Conservation (phyloP, 164 flowering plant species). For the Vitis riparia region DNA sequence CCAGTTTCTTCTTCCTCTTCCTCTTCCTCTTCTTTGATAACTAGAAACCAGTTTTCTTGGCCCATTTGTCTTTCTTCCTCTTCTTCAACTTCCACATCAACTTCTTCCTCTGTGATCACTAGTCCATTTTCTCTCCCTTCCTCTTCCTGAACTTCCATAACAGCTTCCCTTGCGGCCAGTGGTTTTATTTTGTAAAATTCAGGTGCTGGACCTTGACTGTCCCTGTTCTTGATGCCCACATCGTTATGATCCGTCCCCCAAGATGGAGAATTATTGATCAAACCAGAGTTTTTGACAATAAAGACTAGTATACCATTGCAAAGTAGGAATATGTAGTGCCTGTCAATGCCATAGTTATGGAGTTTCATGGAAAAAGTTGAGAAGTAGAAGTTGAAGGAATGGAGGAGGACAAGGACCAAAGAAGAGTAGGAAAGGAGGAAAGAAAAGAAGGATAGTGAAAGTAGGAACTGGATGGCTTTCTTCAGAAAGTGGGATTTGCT, state of each 20-base stretch:
- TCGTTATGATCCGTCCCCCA: conserved; percentile 1
- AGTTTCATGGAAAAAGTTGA: conserved; percentile 14
- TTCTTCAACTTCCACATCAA: conserved; percentile 10
- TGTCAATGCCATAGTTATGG: conserved; percentile 21
- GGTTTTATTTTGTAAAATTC: not conserved
- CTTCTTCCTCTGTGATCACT: not conserved
- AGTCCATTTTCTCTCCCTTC: not conserved
- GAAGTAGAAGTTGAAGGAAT: conserved; percentile 11
- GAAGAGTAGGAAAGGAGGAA: conserved; percentile 25
- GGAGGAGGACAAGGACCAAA: not conserved
- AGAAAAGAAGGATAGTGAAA: conserved; percentile 25
- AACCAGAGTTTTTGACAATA: conserved; percentile 35
- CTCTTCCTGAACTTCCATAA: conserved; percentile 12
- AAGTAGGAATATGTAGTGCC: conserved; percentile 58
- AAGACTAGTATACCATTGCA: conserved; percentile 58
- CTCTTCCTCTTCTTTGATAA: conserved; percentile 6
- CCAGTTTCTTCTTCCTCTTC: conserved; percentile 22
- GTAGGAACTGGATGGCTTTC: conserved; percentile 16
- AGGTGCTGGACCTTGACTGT: not conserved
- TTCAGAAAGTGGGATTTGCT: conserved; percentile 8
- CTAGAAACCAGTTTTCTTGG: not conserved
- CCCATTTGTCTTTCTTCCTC: conserved; percentile 13
- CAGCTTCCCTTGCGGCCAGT: conserved; percentile 3
- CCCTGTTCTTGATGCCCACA: not conserved
- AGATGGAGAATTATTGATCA: conserved; percentile 7